These are phyloP conservation scores for Myxozyma vanderwaltii DNA, from an alignment of 805 yeast genomes.

Conservation along the genomic window DNA sequence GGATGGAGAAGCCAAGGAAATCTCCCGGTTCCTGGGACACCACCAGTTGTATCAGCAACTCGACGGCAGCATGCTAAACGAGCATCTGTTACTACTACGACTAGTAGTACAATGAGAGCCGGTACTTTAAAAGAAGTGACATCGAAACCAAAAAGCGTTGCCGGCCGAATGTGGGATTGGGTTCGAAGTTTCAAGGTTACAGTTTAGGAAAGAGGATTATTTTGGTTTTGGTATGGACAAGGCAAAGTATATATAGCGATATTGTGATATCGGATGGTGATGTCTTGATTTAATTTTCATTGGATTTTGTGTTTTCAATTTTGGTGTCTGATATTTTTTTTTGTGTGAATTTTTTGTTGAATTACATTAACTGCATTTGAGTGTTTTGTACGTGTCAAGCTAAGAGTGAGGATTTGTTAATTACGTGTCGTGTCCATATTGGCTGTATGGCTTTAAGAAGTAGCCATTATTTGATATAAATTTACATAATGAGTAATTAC, in stretches of 20 bases:
- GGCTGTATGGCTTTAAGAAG: too few relatives aligned
- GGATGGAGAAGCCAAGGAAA: conserved; percentile 20
- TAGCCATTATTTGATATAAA: too few relatives aligned
- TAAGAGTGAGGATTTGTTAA: too few relatives aligned
- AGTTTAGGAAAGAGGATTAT: neutral
- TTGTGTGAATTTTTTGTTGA: neutral
- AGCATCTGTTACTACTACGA: neutral
- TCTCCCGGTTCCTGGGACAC: neutral
- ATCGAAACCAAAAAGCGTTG: conserved; percentile 13
- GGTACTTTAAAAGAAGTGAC: conserved; percentile 2
- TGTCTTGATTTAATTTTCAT: neutral
- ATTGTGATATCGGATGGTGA: neutral
- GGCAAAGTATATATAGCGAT: neutral
- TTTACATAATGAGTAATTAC: too few relatives aligned
- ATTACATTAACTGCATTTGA: too few relatives aligned
- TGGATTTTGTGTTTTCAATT: neutral
- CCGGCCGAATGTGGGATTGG: conserved; percentile 39
- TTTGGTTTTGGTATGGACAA: neutral
- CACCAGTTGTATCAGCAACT: conserved; percentile 9
- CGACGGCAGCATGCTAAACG: conserved; percentile 9
- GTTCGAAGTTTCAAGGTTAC: conserved; percentile 17
- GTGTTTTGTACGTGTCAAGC: too few relatives aligned
- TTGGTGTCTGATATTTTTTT: neutral
- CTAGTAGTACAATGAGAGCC: conserved; percentile 2
- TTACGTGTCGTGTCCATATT: too few relatives aligned